phyloP scores from a whole-genome alignment of 1,284 basidiomycete species.

The Singerocomus rubriflavus region DNA sequence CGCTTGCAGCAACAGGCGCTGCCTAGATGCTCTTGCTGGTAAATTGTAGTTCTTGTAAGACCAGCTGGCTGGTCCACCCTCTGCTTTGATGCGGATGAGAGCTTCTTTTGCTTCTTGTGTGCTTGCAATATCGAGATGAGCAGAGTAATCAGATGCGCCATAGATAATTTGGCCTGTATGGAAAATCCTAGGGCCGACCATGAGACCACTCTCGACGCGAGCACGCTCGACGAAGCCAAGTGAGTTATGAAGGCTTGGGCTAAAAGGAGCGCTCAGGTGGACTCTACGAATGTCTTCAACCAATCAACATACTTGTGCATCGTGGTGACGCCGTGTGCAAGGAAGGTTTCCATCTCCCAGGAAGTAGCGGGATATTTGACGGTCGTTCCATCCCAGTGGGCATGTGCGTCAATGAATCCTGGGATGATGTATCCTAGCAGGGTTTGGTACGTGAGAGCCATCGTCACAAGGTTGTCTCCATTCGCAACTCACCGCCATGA shows the following conservation, averaged over 20 bases:
- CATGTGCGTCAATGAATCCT: conserved; percentile 73
- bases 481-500: conserved; percentile 50
- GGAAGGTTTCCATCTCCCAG: conserved; percentile 72
- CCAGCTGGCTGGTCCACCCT: conserved; percentile 64
- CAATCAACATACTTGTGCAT: conserved; percentile 59
- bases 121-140: conserved; percentile 64
- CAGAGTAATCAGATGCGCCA: conserved; percentile 47
- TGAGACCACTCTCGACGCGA: conserved; percentile 62
- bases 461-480: background rate
- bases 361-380: conserved; percentile 57
- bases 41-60: conserved; percentile 77
- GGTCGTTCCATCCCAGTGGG: conserved; percentile 61
- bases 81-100: conserved; percentile 62
- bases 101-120: conserved; percentile 61
- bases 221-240: conserved; percentile 60
- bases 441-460: conserved; percentile 3
- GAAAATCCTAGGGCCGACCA: conserved; percentile 67
- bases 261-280: conserved; percentile 25
- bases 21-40: conserved; percentile 65
- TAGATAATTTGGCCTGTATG: conserved; percentile 66
- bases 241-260: conserved; percentile 62
- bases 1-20: conserved; percentile 60
- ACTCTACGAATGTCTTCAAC: background rate
- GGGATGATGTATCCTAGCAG: conserved; percentile 59
- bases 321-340: conserved; percentile 75